Conservation (phyloP, 345 rosid genomes). For the Hirschfeldia incana region DNA sequence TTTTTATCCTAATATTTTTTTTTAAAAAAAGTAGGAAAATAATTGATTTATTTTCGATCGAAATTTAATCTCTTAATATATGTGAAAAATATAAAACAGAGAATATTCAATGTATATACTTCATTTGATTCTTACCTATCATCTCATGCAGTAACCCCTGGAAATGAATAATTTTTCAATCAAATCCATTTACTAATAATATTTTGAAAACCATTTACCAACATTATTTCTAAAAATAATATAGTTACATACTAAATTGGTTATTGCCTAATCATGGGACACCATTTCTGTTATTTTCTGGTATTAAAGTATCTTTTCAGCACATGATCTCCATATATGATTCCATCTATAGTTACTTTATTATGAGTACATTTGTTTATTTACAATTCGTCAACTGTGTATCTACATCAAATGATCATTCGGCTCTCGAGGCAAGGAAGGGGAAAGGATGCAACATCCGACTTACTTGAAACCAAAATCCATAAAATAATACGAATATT, state of each 20-base stretch:
- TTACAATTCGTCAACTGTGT: background rate
- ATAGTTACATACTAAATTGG: background rate
- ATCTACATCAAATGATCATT: background rate
- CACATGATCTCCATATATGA: constrained; percentile 12
- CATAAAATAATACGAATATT: background rate
- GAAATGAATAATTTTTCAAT: background rate
- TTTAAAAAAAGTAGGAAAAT: too few species aligned
- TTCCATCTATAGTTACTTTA: background rate
- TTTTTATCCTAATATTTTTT: too few species aligned
- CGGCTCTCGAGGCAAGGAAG: background rate
- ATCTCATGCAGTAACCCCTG: background rate
- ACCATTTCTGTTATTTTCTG: background rate
- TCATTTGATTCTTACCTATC: background rate
- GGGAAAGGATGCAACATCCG: background rate
- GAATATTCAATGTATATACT: background rate
- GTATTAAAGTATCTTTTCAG: background rate
- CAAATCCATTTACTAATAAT: background rate
- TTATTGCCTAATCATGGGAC: background rate
- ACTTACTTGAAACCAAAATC: background rate
- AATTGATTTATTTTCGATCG: background rate
- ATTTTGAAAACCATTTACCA: background rate
- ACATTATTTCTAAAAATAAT: background rate
- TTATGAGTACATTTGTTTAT: background rate
- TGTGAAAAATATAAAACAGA: background rate
- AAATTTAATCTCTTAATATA: background rate